Percentiles rank a stretch among this genome's conserved stretches.
phyloP scores from a whole-genome alignment of 2,329 filamentous ascomycete species.

The Apiospora koreana region DNA sequence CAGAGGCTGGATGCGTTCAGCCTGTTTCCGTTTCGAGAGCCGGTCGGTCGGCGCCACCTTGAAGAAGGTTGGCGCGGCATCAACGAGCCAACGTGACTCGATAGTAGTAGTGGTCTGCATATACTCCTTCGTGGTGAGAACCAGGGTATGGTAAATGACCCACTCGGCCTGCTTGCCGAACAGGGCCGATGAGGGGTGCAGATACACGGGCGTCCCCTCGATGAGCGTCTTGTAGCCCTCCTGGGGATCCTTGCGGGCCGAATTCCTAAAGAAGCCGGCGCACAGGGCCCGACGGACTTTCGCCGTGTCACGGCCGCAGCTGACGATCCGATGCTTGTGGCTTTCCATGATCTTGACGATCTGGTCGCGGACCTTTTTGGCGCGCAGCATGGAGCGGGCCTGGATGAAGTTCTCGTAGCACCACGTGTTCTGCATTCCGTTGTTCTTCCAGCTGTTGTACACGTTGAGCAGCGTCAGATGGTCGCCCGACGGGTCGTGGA shows the following conservation, averaged over 20 bases:
- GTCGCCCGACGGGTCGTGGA: slow-evolving; percentile 92
- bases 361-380: slow-evolving; percentile 90
- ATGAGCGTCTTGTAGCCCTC: slow-evolving; percentile 98
- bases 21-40: slow-evolving; percentile 88
- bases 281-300: slow-evolving; percentile 89
- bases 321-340: slow-evolving; percentile 79
- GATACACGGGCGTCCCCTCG: slow-evolving; percentile 90
- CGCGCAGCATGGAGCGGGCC: slow-evolving; percentile 82
- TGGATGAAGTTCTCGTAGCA: slow-evolving; percentile 99
- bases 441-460: slow-evolving; percentile 94
- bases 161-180: slow-evolving; percentile 97
- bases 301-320: slow-evolving; percentile 84
- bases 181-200: slow-evolving; percentile 88
- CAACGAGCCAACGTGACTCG: slow-evolving; percentile 91
- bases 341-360: slow-evolving; percentile 92
- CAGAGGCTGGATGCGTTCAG: slow-evolving; percentile 91
- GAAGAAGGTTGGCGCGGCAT: slow-evolving; percentile 98
- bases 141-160: slow-evolving; percentile 89
- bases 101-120: slow-evolving; percentile 95
- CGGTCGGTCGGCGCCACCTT: slow-evolving; percentile 89
- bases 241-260: slow-evolving; percentile 90
- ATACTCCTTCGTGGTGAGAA: slow-evolving; percentile 95
- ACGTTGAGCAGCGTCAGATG: slow-evolving; percentile 95
- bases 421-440: slow-evolving; percentile 82
- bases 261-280: slow-evolving; percentile 92